Conservation (phyloP, 371 early-diverging fungal species). For the Apophysomyces variabilis region DNA sequence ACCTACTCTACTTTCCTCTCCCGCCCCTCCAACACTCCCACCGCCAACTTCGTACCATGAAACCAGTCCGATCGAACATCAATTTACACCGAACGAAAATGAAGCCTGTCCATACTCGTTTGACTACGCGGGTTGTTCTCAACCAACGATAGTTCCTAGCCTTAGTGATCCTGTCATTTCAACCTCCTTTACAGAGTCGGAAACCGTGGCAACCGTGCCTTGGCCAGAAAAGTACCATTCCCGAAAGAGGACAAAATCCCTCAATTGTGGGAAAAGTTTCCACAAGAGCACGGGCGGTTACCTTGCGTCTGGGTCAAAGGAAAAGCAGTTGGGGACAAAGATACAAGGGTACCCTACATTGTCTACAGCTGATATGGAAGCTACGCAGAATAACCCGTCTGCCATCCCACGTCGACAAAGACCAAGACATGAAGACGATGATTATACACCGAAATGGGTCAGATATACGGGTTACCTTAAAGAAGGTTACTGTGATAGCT, state of each 20-base stretch:
- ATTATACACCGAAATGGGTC: slow-evolving; percentile 91
- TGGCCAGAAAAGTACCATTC: slow-evolving; percentile 5
- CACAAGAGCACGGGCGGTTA: background rate
- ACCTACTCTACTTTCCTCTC: slow-evolving; percentile 3
- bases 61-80: background rate
- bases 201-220: background rate
- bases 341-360: background rate
- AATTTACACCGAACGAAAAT: background rate
- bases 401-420: slow-evolving; percentile 64
- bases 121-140: background rate
- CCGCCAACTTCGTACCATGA: background rate
- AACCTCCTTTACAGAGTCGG: background rate
- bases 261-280: background rate
- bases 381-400: background rate
- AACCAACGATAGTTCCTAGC: background rate
- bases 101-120: background rate
- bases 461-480: slow-evolving; percentile 77
- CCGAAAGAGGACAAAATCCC: slow-evolving; percentile 5
- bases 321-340: background rate
- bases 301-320: background rate
- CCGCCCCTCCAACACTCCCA: background rate
- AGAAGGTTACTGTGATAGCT: slow-evolving; percentile 90
- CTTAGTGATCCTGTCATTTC: slow-evolving; percentile 2
- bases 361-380: slow-evolving; percentile 3
- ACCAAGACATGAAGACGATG: slow-evolving; percentile 72